Evolutionary conservation across 2,329 filamentous ascomycete genomes (phyloP), one percentile per base, ranked within the genome.

Genomic region (Colletotrichum costaricense): DNA sequence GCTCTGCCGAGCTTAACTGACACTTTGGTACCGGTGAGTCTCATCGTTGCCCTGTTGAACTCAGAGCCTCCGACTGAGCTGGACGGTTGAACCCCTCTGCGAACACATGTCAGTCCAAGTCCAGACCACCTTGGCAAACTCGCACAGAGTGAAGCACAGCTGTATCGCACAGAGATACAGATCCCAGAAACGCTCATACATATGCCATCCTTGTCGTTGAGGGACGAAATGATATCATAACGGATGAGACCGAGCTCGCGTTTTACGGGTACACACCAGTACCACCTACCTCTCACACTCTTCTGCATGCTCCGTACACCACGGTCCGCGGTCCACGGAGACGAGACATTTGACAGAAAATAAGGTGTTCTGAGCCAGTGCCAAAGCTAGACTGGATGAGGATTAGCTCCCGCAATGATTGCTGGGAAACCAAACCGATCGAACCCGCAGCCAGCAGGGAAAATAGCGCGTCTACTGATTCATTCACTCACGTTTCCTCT

Each of bases 201-300:
- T 11, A 38, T 28, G 60, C 11, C 60, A 52, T 49, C 60, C 60
- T 28, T 63, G 60, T 38, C 30, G 16, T 46, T 12, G 58, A 62
- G 35, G 22, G 35, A 55, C 30, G 38, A 26, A 59, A 67, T 67
- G 63, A 67, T 57, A 67, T 71, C 68, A 71, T 26, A 42, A 28
- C 55, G 68, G 63, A 67, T 8, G 33, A 71, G 68, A 19, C 55
- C 63, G 68, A 59, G 55, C 38, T 49, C 63, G 52, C 57, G 28
- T 46, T 42, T 58, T 9, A 22, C 35, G 52, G 56, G 22, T 24
- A 42, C 22, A 30, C 56, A 7, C 33, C 42, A 49, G 19, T 49
- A 19, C 42, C 42, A n/a, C 42, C 19, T 19, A 49, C 42, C 33
- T 35, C 33, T 49, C 42, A n/a, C 42, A 46, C 42, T n/a, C 42